Evolutionary conservation across 345 rosid genomes (phyloP), one percentile per base, ranked within the genome.

Genomic region (Acer saccharum): DNA sequence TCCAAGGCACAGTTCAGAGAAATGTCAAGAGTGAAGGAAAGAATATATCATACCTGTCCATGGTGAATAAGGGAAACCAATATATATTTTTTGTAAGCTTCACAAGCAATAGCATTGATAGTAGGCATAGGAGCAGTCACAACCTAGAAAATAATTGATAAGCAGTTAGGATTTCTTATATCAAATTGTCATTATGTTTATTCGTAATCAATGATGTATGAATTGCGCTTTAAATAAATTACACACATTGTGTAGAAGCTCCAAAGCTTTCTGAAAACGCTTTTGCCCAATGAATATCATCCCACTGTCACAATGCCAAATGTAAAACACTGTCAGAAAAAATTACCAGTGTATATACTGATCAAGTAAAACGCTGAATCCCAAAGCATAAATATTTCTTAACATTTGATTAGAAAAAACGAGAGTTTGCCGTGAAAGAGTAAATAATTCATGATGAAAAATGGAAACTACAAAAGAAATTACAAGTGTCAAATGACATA

Each of bases 271-370:
- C 83, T 79, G 86, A 80, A 92, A 96, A 48, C 46, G 79, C 83
- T 96, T 96, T 79, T 62, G 92, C 23, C 99, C 99, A 58, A 93
- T 89, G 90, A 96, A 94, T 80, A 93, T 86, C 94, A 94, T 96
- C 75, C 99, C 99, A 84, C 99, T 96, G 86, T 62, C 81, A 80
- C 21, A 58, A 79, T 46, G 79, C 64, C 71, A 78, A 77, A 78
- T 17, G 65, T 50, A 41, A 81, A 76, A 27, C 63, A 58, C 50
- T 10, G 46, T 78, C 71, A 76, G 39, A 52, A 43, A 67, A 43
- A 41, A 18, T 39, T 50, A 25, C 10, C 29, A 27, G 6, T 46
- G 13, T 27, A 68, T 29, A 61, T 29, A 41, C 35, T 32, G 68
- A 64, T 21, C 8, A 32, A 50, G 9, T 10, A 46, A 10, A 55